Conservation (phyloP, 345 rosid species). For the Triadica sebifera region DNA sequence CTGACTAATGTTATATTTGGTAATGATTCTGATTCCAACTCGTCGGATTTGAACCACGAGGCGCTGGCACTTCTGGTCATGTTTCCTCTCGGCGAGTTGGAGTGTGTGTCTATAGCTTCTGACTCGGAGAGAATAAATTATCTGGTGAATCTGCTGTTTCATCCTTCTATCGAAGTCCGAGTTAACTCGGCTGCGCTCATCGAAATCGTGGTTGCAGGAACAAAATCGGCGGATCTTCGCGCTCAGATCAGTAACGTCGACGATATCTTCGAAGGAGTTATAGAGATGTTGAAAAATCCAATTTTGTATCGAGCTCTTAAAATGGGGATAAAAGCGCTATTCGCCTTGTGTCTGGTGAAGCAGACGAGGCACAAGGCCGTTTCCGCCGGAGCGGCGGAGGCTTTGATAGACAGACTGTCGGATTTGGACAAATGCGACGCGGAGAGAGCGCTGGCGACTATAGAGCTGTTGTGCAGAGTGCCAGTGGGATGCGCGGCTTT, state of each 20-base stretch:
- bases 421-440: slow-evolving; percentile 84
- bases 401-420: slow-evolving; percentile 58
- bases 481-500: slow-evolving; percentile 72
- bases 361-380: slow-evolving; percentile 80
- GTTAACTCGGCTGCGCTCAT: slow-evolving; percentile 73
- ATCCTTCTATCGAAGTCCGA: slow-evolving; percentile 62
- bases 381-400: slow-evolving; percentile 68
- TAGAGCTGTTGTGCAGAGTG: slow-evolving; percentile 78
- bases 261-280: slow-evolving; percentile 72
- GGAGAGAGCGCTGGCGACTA: slow-evolving; percentile 78
- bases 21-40: slow-evolving; percentile 21
- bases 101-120: slow-evolving; percentile 57
- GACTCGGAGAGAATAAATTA: slow-evolving; percentile 43
- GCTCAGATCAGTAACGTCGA: slow-evolving; percentile 48
- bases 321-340: slow-evolving; percentile 70
- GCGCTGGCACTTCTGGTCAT: slow-evolving; percentile 60
- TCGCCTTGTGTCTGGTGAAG: slow-evolving; percentile 77
- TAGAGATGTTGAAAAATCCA: slow-evolving; percentile 51
- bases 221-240: slow-evolving; percentile 63
- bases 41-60: slow-evolving; percentile 57
- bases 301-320: slow-evolving; percentile 60
- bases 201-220: slow-evolving; percentile 72
- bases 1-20: slow-evolving; percentile 46
- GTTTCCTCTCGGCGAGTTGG: slow-evolving; percentile 63
- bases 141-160: slow-evolving; percentile 50